Conservation (phyloP, 495 filamentous ascomycete genomes). For the Stereocaulon alpinum region DNA sequence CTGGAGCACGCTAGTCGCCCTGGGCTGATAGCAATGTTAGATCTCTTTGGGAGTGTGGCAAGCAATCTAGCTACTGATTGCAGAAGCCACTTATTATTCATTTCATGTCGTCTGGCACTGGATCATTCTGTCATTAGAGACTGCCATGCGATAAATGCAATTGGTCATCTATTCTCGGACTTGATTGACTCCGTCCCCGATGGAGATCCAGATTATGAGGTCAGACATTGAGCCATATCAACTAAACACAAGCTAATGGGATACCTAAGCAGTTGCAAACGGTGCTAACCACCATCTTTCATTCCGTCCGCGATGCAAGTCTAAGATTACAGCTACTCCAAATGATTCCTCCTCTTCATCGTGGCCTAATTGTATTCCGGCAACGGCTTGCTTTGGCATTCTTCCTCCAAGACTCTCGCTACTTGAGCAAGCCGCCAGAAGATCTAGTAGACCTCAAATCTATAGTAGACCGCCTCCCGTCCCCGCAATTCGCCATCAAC, state of each 20-base stretch:
- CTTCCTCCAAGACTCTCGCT: slow-evolving; percentile 43
- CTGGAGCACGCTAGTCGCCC: slow-evolving; percentile 4
- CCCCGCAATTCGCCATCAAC: slow-evolving; percentile 39
- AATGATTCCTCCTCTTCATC: slow-evolving; percentile 43
- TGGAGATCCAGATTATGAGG: slow-evolving; percentile 26
- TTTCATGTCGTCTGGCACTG: slow-evolving; percentile 45
- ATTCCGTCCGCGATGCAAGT: slow-evolving; percentile 37
- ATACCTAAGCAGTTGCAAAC: slow-evolving; percentile 37
- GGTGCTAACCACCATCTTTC: slow-evolving; percentile 43
- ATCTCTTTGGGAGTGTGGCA: slow-evolving; percentile 28
- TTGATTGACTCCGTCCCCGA: slow-evolving; percentile 32
- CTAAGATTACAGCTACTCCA: slow-evolving; percentile 52
- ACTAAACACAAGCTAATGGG: slow-evolving; percentile 20
- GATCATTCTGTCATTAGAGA: slow-evolving; percentile 42
- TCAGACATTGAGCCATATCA: slow-evolving; percentile 18
- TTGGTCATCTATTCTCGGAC: slow-evolving; percentile 37
- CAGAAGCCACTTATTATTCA: slow-evolving; percentile 9
- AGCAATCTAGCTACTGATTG: slow-evolving; percentile 29
- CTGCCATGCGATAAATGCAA: slow-evolving; percentile 29
- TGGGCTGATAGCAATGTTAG: slow-evolving; percentile 26
- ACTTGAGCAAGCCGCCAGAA: slow-evolving; percentile 35
- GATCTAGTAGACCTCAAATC: slow-evolving; percentile 39
- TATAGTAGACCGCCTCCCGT: slow-evolving; percentile 42
- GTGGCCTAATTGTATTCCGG: slow-evolving; percentile 50
- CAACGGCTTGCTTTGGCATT: slow-evolving; percentile 65